Evolutionary conservation across 2,329 filamentous ascomycete species (phyloP), one percentile per base, ranked within the genome.

Genomic region (Colletotrichum salicis): DNA sequence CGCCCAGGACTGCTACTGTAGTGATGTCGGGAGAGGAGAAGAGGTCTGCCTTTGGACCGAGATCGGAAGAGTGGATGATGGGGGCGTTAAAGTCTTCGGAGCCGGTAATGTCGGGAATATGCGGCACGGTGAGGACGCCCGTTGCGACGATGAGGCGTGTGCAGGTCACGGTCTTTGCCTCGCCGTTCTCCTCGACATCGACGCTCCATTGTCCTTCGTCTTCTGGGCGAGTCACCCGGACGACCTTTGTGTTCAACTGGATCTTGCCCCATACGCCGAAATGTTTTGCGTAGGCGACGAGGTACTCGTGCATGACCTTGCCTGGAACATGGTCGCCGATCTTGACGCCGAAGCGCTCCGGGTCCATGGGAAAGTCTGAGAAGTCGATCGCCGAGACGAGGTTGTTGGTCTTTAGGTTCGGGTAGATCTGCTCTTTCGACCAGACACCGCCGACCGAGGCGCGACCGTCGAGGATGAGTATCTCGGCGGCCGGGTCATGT

Each of bases 61-160:
- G 86, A 68, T 90, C 83, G 60, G 84, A 85, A 54, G 86, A 85
- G 76, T 93, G 91, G 71, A 92, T 86, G n/a, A 92, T 78, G 0
- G 86, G 85, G 0, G 84, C 83, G 0, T 76, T 78, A 72, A 92
- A 92, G 1, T 68, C 76, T 6, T 86, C 85, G 22, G 84, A 81
- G 0, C 86, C 88, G 0, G 81, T 76, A 57, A 90, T 85, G 1
- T 76, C 75, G 0, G 90, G 89, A 27, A 91, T 80, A 62, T 86
- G 86, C 0, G 91, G 85, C 58, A 86, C 81, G 2, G 88, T 91
- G 0, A 88, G 89, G 29, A 91, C 79, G 1, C 91, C 91, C 1
- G 89, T 90, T 1, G 90, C 89, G 6, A 93, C 78, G 37, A 93
- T 86, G 58, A 93, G 80, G 76, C 89, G 90, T 15, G 78, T 79